Conservation (phyloP, 2,329 filamentous ascomycete species). For the Graphilbum fragrans region DNA sequence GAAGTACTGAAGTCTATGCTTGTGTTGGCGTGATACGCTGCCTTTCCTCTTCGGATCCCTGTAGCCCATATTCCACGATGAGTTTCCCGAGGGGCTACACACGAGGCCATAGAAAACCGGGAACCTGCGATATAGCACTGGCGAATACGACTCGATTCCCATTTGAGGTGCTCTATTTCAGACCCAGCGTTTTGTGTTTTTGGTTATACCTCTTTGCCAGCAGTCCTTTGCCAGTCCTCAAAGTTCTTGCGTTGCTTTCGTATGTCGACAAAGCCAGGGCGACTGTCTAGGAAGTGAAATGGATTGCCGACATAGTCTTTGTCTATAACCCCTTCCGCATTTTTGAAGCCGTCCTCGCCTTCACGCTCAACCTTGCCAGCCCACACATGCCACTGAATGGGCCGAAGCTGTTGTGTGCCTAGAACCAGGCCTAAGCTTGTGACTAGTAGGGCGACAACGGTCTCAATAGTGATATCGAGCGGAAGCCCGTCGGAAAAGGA, state of each 20-base stretch:
- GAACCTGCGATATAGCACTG: too few species aligned
- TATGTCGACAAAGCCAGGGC: conserved; percentile 80
- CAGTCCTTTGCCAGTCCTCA: conserved; percentile 50
- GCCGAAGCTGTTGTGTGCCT: conserved; percentile 64
- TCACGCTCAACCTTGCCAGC: conserved; percentile 74
- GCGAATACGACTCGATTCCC: too few species aligned
- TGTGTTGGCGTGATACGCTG: too few species aligned
- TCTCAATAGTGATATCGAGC: conserved; percentile 78
- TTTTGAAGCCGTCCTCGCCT: conserved; percentile 46
- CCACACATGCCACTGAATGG: conserved; percentile 75
- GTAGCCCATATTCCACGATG: too few species aligned
- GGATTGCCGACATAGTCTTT: conserved; percentile 65
- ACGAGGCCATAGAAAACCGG: too few species aligned
- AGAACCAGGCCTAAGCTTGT: conserved; percentile 75
- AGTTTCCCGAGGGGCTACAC: too few species aligned
- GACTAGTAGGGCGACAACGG: conserved; percentile 65
- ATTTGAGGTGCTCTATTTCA: too few species aligned
- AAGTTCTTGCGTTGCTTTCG: conserved; percentile 71
- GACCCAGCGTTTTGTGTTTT: not conserved
- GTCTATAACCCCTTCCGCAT: conserved; percentile 48
- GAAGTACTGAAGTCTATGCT: too few species aligned
- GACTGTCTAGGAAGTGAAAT: conserved; percentile 65
- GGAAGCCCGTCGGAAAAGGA: conserved; percentile 46
- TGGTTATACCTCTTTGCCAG: not conserved
- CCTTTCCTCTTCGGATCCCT: too few species aligned